phyloP scores from a whole-genome alignment of 202 grass and related monocot genomes.

The Miscanthus sacchariflorus region DNA sequence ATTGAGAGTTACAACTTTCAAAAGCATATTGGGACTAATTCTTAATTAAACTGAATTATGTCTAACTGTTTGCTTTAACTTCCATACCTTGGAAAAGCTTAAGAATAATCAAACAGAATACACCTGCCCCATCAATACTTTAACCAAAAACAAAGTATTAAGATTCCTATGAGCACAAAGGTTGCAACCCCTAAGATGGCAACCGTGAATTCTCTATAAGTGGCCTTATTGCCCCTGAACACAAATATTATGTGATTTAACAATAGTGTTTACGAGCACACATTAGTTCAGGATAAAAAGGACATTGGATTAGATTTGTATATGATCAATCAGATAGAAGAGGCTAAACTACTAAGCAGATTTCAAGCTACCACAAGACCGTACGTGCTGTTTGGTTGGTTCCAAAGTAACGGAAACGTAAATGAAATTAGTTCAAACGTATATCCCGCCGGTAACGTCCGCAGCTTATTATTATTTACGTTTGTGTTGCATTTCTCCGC shows the following conservation, averaged over 20 bases:
- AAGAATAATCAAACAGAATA: slow-evolving; percentile 1
- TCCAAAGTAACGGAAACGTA: too few relatives aligned
- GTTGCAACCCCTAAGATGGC: neutral
- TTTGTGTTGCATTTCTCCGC: too few relatives aligned
- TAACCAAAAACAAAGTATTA: neutral
- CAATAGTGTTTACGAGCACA: neutral
- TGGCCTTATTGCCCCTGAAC: neutral
- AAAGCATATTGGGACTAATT: neutral
- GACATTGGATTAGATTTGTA: neutral
- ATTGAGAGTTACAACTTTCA: too few relatives aligned
- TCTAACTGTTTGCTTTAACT: neutral
- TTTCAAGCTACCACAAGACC: neutral
- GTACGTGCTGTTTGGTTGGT: too few relatives aligned
- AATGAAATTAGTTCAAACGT: too few relatives aligned
- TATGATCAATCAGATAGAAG: neutral
- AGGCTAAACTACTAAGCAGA: too few relatives aligned
- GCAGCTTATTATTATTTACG: too few relatives aligned
- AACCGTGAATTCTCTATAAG: neutral
- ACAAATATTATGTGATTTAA: neutral
- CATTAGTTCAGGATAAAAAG: too few relatives aligned
- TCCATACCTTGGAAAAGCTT: neutral
- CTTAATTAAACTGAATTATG: neutral
- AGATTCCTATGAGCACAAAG: neutral
- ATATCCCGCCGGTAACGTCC: too few relatives aligned
- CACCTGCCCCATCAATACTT: neutral